phyloP scores from a whole-genome alignment of 2,329 filamentous ascomycete genomes.

The Pseudohalonectria lignicola region DNA sequence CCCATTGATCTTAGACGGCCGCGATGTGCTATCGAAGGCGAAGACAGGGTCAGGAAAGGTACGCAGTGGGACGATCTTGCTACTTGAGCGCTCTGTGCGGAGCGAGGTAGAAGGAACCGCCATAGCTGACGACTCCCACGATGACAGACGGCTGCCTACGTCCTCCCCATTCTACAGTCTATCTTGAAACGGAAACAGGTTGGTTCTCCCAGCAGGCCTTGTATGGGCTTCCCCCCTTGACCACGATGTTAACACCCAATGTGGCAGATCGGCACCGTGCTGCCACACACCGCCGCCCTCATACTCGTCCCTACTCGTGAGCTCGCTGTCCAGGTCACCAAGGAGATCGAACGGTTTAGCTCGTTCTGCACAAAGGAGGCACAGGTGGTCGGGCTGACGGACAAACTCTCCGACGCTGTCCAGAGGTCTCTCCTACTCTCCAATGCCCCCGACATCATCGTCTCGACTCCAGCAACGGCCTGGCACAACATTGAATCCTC shows the following conservation, averaged over 20 bases:
- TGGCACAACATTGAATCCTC: conserved; percentile 66
- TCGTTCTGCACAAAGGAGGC: conserved; percentile 79
- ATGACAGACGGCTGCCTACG: conserved; percentile 72
- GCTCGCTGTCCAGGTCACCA: conserved; percentile 82
- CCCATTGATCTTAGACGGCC: conserved; percentile 74
- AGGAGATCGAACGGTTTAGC: conserved; percentile 64
- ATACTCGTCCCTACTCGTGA: conserved; percentile 92
- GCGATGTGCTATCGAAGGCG: conserved; percentile 83
- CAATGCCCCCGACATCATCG: conserved; percentile 77
- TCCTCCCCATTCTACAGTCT: conserved; percentile 77
- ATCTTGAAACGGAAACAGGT: conserved; percentile 64
- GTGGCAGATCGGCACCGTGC: no score
- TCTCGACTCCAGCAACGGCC: conserved; percentile 82
- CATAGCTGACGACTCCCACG: not conserved
- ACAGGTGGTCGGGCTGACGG: conserved; percentile 73
- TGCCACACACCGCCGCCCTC: conserved; percentile 56
- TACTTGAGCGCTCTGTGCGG: not conserved
- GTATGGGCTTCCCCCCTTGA: no score
- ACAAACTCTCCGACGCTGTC: conserved; percentile 82
- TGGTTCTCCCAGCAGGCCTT: no score
- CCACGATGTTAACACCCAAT: no score
- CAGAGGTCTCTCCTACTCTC: conserved; percentile 78
- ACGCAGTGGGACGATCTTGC: not conserved
- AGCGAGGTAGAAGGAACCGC: not conserved
- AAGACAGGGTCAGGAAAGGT: conserved; percentile 87